phyloP scores from a whole-genome alignment of 139 green algal species.

The Astrephomene gubernaculifera region DNA sequence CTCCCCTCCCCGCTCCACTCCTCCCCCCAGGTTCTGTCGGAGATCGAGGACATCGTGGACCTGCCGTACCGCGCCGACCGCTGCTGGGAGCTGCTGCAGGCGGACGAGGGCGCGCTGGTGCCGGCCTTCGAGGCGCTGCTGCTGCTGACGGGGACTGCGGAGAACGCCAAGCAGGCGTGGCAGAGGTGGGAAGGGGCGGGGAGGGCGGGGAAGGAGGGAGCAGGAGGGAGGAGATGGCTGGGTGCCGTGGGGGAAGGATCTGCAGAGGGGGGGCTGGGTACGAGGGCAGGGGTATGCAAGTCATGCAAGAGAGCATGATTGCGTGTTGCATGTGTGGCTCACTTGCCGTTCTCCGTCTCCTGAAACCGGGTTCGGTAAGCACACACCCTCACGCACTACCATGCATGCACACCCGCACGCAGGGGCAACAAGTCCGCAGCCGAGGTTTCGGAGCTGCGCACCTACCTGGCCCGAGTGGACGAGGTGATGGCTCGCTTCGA shows the following conservation, averaged over 20 bases:
- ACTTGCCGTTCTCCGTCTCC: no score
- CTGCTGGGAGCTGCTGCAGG: slow-evolving; percentile 44
- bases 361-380: no score
- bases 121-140: slow-evolving; percentile 65
- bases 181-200: slow-evolving; percentile 34
- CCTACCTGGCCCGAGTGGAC: slow-evolving; percentile 61
- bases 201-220: no score
- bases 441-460: background rate
- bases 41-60: slow-evolving; percentile 74
- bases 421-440: slow-evolving; percentile 34
- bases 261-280: no score
- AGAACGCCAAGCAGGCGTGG: slow-evolving; percentile 74
- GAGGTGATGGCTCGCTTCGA: slow-evolving; percentile 76
- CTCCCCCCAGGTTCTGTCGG: slow-evolving; percentile 47
- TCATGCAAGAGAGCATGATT: no score
- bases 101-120: slow-evolving; percentile 52
- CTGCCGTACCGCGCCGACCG: slow-evolving; percentile 60
- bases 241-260: no score
- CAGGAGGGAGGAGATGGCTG: no score
- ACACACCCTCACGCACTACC: no score
- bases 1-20: no score
- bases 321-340: no score
- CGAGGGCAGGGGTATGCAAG: no score
- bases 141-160: slow-evolving; percentile 78
- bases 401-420: no score